phyloP scores from a whole-genome alignment of 805 yeast genomes.

The Debaryomyces maramus region DNA sequence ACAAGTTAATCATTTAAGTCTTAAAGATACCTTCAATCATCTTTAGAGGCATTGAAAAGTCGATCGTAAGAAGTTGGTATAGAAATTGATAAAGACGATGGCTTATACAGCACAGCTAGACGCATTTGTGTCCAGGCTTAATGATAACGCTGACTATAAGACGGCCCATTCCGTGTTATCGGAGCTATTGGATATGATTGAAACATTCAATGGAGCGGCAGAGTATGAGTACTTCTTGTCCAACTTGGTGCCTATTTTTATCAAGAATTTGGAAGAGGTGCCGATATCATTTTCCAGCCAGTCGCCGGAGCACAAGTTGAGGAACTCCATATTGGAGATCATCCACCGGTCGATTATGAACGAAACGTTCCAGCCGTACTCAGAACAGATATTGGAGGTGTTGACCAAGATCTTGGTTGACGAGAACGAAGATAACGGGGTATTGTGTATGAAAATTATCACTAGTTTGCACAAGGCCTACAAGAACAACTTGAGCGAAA shows the following conservation, averaged over 20 bases:
- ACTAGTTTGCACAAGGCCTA: slow-evolving; percentile 85
- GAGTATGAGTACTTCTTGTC: slow-evolving; percentile 79
- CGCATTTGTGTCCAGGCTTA: slow-evolving; percentile 64
- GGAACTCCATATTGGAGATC: slow-evolving; percentile 75
- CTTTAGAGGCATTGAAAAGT: background rate
- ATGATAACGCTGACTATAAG: slow-evolving; percentile 54
- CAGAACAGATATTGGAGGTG: slow-evolving; percentile 56
- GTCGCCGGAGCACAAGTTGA: slow-evolving; percentile 73
- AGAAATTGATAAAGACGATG: slow-evolving; percentile 24
- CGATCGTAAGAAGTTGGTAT: background rate
- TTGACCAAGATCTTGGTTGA: slow-evolving; percentile 59
- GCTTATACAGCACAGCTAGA: slow-evolving; percentile 60
- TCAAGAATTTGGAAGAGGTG: slow-evolving; percentile 59
- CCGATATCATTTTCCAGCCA: slow-evolving; percentile 70
- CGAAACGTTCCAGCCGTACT: slow-evolving; percentile 74
- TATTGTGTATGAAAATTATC: slow-evolving; percentile 81
- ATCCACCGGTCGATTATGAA: slow-evolving; percentile 80
- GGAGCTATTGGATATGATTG: slow-evolving; percentile 84
- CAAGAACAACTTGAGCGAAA: slow-evolving; percentile 62
- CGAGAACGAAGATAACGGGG: slow-evolving; percentile 96
- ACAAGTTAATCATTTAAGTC: background rate
- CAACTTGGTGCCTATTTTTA: slow-evolving; percentile 67
- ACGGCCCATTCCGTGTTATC: slow-evolving; percentile 68
- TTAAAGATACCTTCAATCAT: too few species aligned
- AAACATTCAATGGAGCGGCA: slow-evolving; percentile 73